Evolutionary conservation across 2,329 filamentous ascomycete genomes (phyloP).

Genomic region (Eurotiales sp.): DNA sequence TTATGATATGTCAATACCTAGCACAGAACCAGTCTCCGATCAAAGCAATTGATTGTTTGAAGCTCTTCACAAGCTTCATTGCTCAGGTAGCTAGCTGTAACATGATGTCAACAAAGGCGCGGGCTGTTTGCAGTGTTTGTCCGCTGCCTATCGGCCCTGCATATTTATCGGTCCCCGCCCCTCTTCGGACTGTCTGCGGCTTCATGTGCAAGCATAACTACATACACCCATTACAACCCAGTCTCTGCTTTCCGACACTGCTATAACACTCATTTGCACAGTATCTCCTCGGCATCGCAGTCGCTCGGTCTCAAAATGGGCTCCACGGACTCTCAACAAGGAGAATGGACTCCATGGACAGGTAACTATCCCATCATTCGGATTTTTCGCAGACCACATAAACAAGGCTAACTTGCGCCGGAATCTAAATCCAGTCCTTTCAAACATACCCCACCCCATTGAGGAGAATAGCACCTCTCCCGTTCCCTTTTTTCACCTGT

Average conservation of each 20-base stretch:
- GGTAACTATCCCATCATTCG: constrained; percentile 3
- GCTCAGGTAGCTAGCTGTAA: too few relatives aligned
- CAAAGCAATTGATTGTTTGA: too few relatives aligned
- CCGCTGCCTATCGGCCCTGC: constrained; percentile 9
- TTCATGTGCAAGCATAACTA: too few relatives aligned
- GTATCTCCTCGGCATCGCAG: too few relatives aligned
- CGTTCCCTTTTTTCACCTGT: constrained; percentile 87
- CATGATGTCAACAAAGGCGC: constrained; percentile 11
- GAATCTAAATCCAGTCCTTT: too few relatives aligned
- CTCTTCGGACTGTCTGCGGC: too few relatives aligned
- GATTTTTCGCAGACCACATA: neutral
- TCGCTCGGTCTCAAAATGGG: too few relatives aligned
- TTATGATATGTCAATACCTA: too few relatives aligned
- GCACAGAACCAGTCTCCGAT: too few relatives aligned
- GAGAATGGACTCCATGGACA: constrained; percentile 13
- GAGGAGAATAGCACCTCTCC: constrained; percentile 65
- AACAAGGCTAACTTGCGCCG: neutral
- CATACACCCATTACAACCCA: too few relatives aligned
- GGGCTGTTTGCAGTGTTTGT: constrained; percentile 18
- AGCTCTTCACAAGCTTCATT: too few relatives aligned
- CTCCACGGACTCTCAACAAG: constrained; percentile 8
- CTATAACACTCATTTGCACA: neutral
- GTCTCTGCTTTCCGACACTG: neutral
- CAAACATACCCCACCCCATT: constrained; percentile 60
- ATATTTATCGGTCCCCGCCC: constrained; percentile 9